Base-by-base conservation (phyloP, 495 filamentous ascomycete genomes). In the Baudoinia panamericana region DNA sequence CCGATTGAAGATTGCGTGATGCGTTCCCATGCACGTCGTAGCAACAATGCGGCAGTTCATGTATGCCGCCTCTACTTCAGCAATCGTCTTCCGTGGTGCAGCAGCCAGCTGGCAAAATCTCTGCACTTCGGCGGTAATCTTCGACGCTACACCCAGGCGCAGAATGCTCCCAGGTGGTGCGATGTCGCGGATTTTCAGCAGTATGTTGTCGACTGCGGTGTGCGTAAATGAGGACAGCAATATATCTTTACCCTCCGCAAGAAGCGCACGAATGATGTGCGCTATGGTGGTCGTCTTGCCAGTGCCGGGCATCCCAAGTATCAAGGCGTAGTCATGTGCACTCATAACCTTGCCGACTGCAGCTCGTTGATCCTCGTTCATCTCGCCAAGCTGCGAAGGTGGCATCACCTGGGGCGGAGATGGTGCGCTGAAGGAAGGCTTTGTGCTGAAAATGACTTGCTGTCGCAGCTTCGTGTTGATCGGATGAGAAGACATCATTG, bases 211-310 rank as follows among this genome's bases (percentile, higher is more conserved):
- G 2, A 97, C 90, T 1, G 90, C 90, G 19, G 86, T 90, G 53
- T 97, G 90, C 0, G 88, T 96, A 60, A 94, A 96, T 0, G 86
- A 94, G 8, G 90, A 90, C 35, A 97, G 63, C 8, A 97, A 66
- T 23, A 97, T 84, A 34, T 80, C 87, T 60, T 95, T 97, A 12
- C 85, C 82, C 55, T 93, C 83, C 2, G 76, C 69, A 12, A 93
- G 80, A 24, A 97, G 69, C 9, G 88, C 82, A 15, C 85, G 79
- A 57, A 97, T 95, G 48, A 97, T 94, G 57, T 96, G 87, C 5
- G 87, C 82, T 52, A 96, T 94, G 1, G 90, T 97, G 0, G 90
- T 95, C 4, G 90, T 97, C 56, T 97, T 97, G 35, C 90, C 90
- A 8, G 90, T 97, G 8, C 90, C 90, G 1, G 90, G 90, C 90